Conservation (phyloP, 441 rosid species). For the Adansonia madagascariensis region DNA sequence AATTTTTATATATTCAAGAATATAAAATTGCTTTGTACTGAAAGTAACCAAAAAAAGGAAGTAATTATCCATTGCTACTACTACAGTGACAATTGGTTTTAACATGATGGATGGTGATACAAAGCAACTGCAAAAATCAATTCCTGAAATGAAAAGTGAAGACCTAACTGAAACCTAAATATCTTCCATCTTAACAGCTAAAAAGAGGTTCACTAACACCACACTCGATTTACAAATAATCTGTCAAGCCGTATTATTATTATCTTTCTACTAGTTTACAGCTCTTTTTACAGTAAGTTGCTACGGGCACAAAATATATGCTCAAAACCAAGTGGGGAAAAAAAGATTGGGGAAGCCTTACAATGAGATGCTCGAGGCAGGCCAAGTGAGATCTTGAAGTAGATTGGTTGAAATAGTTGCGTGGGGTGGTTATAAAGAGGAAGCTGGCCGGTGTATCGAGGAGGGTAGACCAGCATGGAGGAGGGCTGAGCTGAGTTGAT, state of each 20-base stretch:
- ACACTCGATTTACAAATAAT: slow-evolving; percentile 1
- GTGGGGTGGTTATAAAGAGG: too few species aligned
- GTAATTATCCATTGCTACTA: not conserved
- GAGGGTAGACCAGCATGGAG: too few species aligned
- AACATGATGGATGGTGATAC: not conserved
- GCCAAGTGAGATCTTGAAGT: too few species aligned
- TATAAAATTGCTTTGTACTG: too few species aligned
- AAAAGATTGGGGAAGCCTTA: too few species aligned
- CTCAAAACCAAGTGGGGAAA: too few species aligned
- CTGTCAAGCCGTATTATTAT: slow-evolving; percentile 1
- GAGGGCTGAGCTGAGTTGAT: too few species aligned
- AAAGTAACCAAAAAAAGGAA: not conserved
- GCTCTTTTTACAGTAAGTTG: not conserved
- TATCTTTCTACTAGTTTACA: slow-evolving; percentile 28
- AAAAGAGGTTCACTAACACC: not conserved
- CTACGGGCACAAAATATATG: too few species aligned
- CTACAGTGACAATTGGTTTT: not conserved
- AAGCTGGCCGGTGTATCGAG: too few species aligned
- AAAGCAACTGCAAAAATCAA: slow-evolving; percentile 13
- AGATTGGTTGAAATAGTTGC: too few species aligned
- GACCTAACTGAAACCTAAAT: slow-evolving; percentile 18
- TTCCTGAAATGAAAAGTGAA: not conserved
- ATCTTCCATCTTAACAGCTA: not conserved
- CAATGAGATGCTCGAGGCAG: too few species aligned
- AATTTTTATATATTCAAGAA: not conserved